Evolutionary conservation across 768 basidiomycete species (phyloP).

Genomic region (Boletus barrowsii): DNA sequence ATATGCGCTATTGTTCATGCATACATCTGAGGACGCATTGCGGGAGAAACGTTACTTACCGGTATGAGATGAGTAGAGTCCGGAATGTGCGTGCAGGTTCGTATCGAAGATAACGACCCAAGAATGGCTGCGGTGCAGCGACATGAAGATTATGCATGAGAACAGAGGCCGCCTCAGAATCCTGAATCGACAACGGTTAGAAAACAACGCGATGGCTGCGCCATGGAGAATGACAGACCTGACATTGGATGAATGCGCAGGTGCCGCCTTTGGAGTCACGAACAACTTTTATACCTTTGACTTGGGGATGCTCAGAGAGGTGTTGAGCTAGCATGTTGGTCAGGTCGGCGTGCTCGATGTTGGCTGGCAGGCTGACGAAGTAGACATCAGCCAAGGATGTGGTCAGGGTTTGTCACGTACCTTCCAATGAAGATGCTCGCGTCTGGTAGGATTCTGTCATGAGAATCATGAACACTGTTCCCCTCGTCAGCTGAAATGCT

Average conservation of each 20-base stretch:
- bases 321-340: conserved; percentile 59
- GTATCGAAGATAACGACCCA: conserved; percentile 72
- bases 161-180: conserved; percentile 51
- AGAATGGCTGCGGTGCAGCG: conserved; percentile 55
- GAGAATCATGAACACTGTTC: conserved; percentile 34
- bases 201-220: not conserved
- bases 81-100: conserved; percentile 76
- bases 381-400: conserved; percentile 7
- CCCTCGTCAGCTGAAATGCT: conserved; percentile 20
- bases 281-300: conserved; percentile 68
- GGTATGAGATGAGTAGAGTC: conserved; percentile 71
- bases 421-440: conserved; percentile 85
- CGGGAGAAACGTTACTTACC: conserved; percentile 37
- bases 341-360: conserved; percentile 64
- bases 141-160: conserved; percentile 61
- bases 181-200: conserved; percentile 35
- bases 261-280: conserved; percentile 74
- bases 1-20: conserved; percentile 19
- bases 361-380: conserved; percentile 58
- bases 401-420: conserved; percentile 34
- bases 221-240: conserved; percentile 43
- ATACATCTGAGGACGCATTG: conserved; percentile 8
- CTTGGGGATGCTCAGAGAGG: conserved; percentile 60
- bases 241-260: conserved; percentile 85
- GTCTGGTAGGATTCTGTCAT: conserved; percentile 60